Evolutionary conservation across 176 grass and related monocot genomes (phyloP).

Genomic region (Melocanna baccifera): DNA sequence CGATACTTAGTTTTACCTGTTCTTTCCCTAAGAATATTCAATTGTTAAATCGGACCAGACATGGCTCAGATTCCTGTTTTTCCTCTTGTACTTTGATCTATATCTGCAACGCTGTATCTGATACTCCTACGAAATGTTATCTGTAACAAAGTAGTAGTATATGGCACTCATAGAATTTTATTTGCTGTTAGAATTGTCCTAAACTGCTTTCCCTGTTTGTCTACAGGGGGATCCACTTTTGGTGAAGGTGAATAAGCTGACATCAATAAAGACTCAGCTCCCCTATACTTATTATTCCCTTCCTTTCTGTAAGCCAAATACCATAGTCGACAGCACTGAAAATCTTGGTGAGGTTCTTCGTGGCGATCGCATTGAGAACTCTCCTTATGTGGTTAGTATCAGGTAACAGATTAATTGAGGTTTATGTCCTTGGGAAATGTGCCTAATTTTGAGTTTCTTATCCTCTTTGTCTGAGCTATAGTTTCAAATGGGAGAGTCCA

Average conservation of each 20-base stretch:
- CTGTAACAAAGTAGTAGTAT: background rate
- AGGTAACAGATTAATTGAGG: background rate
- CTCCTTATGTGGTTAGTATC: constrained; percentile 54
- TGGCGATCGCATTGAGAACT: constrained; percentile 69
- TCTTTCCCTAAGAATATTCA: background rate
- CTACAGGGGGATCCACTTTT: constrained; percentile 37
- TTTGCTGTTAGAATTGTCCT: background rate
- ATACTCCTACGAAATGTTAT: background rate
- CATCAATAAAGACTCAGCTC: constrained; percentile 58
- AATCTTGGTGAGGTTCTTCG: constrained; percentile 73
- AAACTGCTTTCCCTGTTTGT: background rate
- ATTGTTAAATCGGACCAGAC: background rate
- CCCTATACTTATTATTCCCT: constrained; percentile 64
- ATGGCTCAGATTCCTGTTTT: background rate
- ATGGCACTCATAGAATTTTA: background rate
- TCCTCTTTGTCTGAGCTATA: constrained; percentile 17
- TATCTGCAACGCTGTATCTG: background rate
- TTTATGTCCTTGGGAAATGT: constrained; percentile 3
- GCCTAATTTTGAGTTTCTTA: background rate
- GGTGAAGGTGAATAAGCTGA: constrained; percentile 67
- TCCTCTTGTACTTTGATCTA: background rate
- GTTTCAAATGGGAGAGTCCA: constrained; percentile 62
- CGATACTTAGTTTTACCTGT: background rate
- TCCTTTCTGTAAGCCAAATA: constrained; percentile 53
- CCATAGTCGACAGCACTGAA: constrained; percentile 50